phyloP scores from a whole-genome alignment of 2,329 filamentous ascomycete species.

The Nemania sp. region DNA sequence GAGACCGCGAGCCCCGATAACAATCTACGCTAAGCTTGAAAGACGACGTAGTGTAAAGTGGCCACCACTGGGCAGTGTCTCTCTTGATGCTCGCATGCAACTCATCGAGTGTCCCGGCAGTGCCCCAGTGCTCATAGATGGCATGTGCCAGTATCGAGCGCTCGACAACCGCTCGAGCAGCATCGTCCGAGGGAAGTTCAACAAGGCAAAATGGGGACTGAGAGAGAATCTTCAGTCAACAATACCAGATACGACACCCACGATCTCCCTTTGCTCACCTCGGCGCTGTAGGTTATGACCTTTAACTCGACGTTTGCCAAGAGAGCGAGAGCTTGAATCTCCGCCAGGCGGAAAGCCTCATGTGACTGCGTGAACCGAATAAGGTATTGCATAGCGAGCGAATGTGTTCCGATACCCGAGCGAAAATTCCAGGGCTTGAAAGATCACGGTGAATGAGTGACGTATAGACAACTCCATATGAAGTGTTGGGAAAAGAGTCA shows the following conservation, averaged over 20 bases:
- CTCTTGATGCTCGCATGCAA: conserved; percentile 69
- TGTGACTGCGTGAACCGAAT: conserved; percentile 89
- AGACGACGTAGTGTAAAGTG: conserved; percentile 63
- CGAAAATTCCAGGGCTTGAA: neutral
- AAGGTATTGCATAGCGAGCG: conserved; percentile 69
- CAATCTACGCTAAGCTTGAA: conserved; percentile 87
- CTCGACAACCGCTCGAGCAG: conserved; percentile 68
- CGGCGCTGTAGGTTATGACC: conserved; percentile 73
- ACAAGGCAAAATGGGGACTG: conserved; percentile 89
- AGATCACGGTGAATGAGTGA: neutral
- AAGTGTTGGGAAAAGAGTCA: conserved; percentile 21
- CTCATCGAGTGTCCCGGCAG: conserved; percentile 66
- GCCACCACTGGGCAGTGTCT: conserved; percentile 68
- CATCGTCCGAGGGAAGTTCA: conserved; percentile 65
- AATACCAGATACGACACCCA: conserved; percentile 25
- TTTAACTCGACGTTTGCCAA: conserved; percentile 69
- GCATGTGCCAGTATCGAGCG: conserved; percentile 82
- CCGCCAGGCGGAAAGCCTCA: conserved; percentile 85
- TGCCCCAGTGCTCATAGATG: conserved; percentile 89
- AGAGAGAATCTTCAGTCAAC: conserved; percentile 4
- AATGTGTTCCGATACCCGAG: neutral
- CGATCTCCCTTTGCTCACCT: conserved; percentile 58
- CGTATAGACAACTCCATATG: conserved; percentile 30
- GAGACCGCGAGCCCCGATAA: conserved; percentile 74
- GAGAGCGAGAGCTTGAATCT: conserved; percentile 79